Conservation (phyloP, 108 stramenopile species). For the Halocafeteria seosinensis region DNA sequence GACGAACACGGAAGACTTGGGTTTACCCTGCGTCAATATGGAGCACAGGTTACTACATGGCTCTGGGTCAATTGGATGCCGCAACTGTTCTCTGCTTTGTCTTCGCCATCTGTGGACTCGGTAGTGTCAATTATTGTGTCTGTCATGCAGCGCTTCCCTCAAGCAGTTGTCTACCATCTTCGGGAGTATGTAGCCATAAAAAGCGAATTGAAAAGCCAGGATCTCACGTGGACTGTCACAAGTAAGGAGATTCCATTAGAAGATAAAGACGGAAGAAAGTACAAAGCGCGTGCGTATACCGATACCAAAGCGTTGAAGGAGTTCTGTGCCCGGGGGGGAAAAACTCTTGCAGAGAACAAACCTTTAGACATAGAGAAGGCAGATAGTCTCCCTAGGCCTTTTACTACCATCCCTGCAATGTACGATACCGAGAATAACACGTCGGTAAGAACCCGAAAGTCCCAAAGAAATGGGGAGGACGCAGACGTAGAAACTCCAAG, state of each 20-base stretch:
- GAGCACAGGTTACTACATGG: conserved; percentile 19
- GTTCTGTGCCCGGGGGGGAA: too few relatives aligned
- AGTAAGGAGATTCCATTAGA: not conserved
- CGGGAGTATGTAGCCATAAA: too few relatives aligned
- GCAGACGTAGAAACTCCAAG: too few relatives aligned
- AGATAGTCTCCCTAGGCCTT: too few relatives aligned
- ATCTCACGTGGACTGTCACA: not conserved
- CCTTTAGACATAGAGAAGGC: too few relatives aligned
- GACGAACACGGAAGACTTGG: conserved; percentile 4
- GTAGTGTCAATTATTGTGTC: not conserved
- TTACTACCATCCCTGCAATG: too few relatives aligned
- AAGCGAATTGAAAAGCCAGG: too few relatives aligned
- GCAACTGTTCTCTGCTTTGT: conserved; percentile 11
- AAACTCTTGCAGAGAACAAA: too few relatives aligned
- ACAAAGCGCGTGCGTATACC: not conserved
- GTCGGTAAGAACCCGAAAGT: too few relatives aligned
- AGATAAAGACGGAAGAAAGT: not conserved
- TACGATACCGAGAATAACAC: too few relatives aligned
- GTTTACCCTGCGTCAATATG: conserved; percentile 14
- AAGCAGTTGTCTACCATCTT: not conserved
- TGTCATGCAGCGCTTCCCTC: not conserved
- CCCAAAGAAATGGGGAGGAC: too few relatives aligned
- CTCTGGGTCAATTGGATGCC: conserved; percentile 28
- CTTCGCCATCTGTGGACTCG: not conserved
- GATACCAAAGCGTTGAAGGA: not conserved